Evolutionary conservation across 306 rosid genomes (phyloP).

Genomic region (Acacia acuminata): DNA sequence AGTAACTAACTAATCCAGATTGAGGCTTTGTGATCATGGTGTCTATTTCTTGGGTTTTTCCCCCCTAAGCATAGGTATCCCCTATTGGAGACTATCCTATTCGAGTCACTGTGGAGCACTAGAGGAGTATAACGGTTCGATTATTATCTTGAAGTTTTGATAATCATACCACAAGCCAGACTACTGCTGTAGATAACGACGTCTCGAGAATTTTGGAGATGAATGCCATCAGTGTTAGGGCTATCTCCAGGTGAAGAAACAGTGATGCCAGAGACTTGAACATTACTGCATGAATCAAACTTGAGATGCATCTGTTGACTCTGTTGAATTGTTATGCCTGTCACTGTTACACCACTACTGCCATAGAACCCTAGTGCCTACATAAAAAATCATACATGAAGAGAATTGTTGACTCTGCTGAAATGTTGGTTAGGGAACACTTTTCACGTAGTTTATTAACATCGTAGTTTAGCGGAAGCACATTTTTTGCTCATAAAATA

Average conservation of each 20-base stretch:
- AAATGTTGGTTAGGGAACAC: too few relatives aligned
- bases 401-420: too few relatives aligned
- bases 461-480: too few relatives aligned
- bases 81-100: too few relatives aligned
- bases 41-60: too few relatives aligned
- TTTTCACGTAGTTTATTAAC: too few relatives aligned
- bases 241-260: conserved; percentile 70
- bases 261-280: conserved; percentile 50
- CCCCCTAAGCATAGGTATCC: too few relatives aligned
- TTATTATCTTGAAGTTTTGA: background rate
- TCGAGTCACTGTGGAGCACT: too few relatives aligned
- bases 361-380: conserved; percentile 82
- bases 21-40: too few relatives aligned
- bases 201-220: conserved; percentile 61
- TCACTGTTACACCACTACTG: conserved; percentile 57
- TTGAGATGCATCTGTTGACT: conserved; percentile 75
- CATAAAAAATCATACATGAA: background rate
- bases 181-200: conserved; percentile 53
- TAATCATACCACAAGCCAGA: conserved; percentile 65
- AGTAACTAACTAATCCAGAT: too few relatives aligned
- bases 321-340: conserved; percentile 71
- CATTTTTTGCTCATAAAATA: too few relatives aligned
- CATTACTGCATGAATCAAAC: conserved; percentile 59
- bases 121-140: background rate
- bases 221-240: conserved; percentile 87